Base-by-base conservation (phyloP, 495 filamentous ascomycete species). In the Physcia stellaris region DNA sequence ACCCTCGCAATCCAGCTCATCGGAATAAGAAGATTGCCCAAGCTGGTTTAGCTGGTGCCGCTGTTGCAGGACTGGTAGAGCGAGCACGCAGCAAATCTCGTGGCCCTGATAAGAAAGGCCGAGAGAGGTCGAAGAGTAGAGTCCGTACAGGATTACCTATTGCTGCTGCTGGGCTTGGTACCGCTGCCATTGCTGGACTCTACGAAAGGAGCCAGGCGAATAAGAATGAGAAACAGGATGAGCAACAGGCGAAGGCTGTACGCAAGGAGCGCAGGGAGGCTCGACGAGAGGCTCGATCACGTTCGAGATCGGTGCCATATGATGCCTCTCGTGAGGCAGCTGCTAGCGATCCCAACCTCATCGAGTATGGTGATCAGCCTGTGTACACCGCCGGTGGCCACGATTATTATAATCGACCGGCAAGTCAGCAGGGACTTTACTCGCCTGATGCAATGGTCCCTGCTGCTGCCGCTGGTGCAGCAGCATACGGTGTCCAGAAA, bases 331-430 rank as follows among this genome's bases (percentile, higher is more conserved):
- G 66, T 45, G 67, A 72, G 56, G 73, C 59, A 28, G 62, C 71
- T 61, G 62, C 71, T 61, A 70, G 63, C 64, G 71, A 78, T 57
- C 57, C 75, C 66, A 79, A 75, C 42, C 66, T 90, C 61, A 83
- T 92, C 61, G 81, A 86, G 56, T 88, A 88, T 61, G 84, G 81
- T 44, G 68, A 71, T 31, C 67, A 73, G 32, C 76, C 77, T 35
- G 68, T 82, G 24, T 60, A 68, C 51, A 51, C 43, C 42, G 51
- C 49, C 35, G 65, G 66, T 29, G 66, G 61, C 35, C 64, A 64
- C 22, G 64, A 66, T 10, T 63, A 70, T 44, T 68, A 68, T 46
- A 67, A 72, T 43, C 63, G 63, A 10, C 62, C 65, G 10, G 30
- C 46, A 21, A 59, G 58, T 36, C 57, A 57, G 12, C 56, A 52